Evolutionary conservation across 2,329 filamentous ascomycete genomes (phyloP), one percentile per base, ranked within the genome.

Genomic region (Pseudopyricularia javanii): DNA sequence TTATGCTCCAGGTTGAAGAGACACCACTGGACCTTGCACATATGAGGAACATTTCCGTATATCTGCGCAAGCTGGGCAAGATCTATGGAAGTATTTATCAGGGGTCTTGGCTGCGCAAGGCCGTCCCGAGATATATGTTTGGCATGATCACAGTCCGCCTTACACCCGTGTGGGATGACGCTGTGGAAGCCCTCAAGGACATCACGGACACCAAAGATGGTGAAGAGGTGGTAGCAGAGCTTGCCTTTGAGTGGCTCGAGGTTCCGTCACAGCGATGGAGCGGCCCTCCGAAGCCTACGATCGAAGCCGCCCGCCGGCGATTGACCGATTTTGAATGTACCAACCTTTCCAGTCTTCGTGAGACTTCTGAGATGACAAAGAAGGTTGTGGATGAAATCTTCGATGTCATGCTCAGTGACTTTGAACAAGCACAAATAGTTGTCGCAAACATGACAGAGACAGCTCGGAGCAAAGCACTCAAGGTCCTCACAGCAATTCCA

Each of bases 71-170:
- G 61, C 75, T 96, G 45, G 74, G 84, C 14, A 70, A 75, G 52
- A 69, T 69, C 30, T 95, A 93, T 63, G 68, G 76, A 6, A 72
- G 77, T 24, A 63, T 84, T 9, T 70, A 73, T 40, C 70, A 78
- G 2, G 74, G 79, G 35, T 78, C 78, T 1, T 87, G 85, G 80
- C 70, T 94, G 57, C 74, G 79, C 54, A 76, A 79, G 60, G 81
- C 89, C 7, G 77, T 97, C 30, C 87, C 91, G 0, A 76, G 80
- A 0, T 97, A 91, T 61, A 83, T 89, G 60, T 95, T 96, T 60
- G 93, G 93, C 49, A 78, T 96, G 67, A 76, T 97, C 55, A 93
- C 91, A 1, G 82, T 95, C 49, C 88, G 86, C 59, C 75, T 96
- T 58, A 80, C 90, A 1, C 89, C 89, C 34, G 74, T 94, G 6